Evolutionary conservation across 2,329 filamentous ascomycete genomes (phyloP).

Genomic region (Monosporascus sp.): DNA sequence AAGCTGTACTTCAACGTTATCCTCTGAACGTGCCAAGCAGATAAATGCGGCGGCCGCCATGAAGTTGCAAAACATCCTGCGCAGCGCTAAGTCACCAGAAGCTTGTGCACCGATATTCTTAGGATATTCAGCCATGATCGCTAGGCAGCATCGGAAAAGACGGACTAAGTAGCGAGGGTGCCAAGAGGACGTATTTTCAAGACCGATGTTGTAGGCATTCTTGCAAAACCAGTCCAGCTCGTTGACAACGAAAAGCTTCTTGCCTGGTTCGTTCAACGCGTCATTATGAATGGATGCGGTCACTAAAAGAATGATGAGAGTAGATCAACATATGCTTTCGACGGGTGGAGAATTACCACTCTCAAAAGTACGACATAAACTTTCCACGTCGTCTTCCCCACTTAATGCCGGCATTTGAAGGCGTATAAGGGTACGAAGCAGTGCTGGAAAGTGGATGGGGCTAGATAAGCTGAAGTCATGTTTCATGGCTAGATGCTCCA

Average conservation of each 20-base stretch:
- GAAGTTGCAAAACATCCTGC: constrained; percentile 66
- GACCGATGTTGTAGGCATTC: constrained; percentile 72
- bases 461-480: constrained; percentile 42
- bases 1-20: constrained; percentile 44
- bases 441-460: constrained; percentile 53
- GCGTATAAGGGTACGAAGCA: constrained; percentile 58
- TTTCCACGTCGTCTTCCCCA: constrained; percentile 29
- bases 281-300: constrained; percentile 35
- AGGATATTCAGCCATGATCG: constrained; percentile 48
- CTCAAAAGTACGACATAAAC: constrained; percentile 50
- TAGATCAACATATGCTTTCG: background rate
- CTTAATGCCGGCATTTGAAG: constrained; percentile 40
- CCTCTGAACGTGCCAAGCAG: constrained; percentile 46
- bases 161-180: constrained; percentile 47
- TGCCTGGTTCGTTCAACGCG: constrained; percentile 33
- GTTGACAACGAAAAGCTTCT: constrained; percentile 49
- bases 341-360: constrained; percentile 29
- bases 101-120: constrained; percentile 36
- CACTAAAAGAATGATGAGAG: constrained; percentile 24
- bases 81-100: constrained; percentile 47
- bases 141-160: constrained; percentile 50
- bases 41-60: constrained; percentile 50
- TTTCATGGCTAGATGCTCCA: constrained; percentile 56
- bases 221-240: constrained; percentile 83
- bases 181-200: constrained; percentile 55